Evolutionary conservation across 306 rosid species (phyloP), one percentile per base, ranked within the genome.

Genomic region (Styphnolobium japonicum): DNA sequence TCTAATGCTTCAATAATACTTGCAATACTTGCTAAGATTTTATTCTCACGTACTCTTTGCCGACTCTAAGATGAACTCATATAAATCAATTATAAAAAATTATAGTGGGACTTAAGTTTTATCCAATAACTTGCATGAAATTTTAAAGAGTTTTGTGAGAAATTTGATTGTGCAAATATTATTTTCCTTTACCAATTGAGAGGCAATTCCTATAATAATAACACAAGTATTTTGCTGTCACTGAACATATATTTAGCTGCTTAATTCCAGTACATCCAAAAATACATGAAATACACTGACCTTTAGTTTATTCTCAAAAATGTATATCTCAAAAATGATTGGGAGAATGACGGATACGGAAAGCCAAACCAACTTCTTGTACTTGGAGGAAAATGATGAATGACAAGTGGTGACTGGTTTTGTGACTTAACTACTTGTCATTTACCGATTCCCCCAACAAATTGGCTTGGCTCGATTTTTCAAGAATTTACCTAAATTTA

Each of bases 401-500:
- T 67, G 39, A 29, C 43, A 68, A 46, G 11, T n/a, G 18, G 60
- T 49, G 7, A 68, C 5, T 22, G 23, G 14, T 51, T 52, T 77
- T 51, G 74, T 65, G 74, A 51, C 55, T 65, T 40, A 40, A 25
- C 6, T 71, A 45, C 63, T 23, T 48, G 56, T 8, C 56, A 48
- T 69, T 69, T 45, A 39, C 77, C 48, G n/a, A 70, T 61, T 66
- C 45, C 62, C 16, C 66, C 65, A 73, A 73, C 42, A 63, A 53
- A 45, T 64, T 73, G 62, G 46, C 53, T 55, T 42, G 45, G 1
- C 27, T 58, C 37, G 29, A 58, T 11, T 57, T 75, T 58, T 46
- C 27, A 58, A 57, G 72, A 58, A 34, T 67, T 74, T 67, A 69
- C 45, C 57, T 52, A 69, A 3, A 61, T 10, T 71, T 42, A 33